Conservation (phyloP, 1,284 basidiomycete genomes). For the Somion occarium region DNA sequence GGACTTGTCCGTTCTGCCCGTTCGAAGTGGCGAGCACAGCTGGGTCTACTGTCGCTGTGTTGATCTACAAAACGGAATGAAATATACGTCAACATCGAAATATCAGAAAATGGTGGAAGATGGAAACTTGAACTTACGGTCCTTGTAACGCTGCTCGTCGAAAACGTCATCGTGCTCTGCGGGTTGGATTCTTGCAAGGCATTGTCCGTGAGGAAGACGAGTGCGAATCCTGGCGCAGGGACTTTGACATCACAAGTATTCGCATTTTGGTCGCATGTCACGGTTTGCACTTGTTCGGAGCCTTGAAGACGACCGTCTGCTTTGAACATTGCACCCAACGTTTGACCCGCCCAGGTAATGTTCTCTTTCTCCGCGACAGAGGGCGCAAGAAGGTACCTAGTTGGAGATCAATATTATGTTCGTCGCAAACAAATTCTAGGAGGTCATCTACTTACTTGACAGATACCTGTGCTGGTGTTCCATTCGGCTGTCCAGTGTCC, state of each 20-base stretch:
- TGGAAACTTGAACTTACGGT: conserved; percentile 18
- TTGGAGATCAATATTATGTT: conserved; percentile 9
- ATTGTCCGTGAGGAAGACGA: conserved; percentile 61
- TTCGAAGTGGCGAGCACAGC: conserved; percentile 44
- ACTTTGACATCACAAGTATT: conserved; percentile 58
- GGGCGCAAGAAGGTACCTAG: conserved; percentile 34
- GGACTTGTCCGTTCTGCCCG: conserved; percentile 38
- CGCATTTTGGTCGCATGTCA: conserved; percentile 45
- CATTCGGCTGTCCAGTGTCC: conserved; percentile 15
- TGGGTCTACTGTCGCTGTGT: conserved; percentile 33
- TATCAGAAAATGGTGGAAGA: not conserved
- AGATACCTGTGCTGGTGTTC: conserved; percentile 20
- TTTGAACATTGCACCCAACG: conserved; percentile 55
- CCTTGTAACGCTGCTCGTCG: conserved; percentile 49
- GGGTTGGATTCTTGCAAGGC: conserved; percentile 37
- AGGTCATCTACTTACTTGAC: conserved; percentile 19
- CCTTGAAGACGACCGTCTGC: conserved; percentile 65
- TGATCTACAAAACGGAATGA: conserved; percentile 18
- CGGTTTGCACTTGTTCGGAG: conserved; percentile 42
- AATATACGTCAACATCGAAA: not conserved
- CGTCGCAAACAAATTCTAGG: not conserved
- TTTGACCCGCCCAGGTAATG: conserved; percentile 57
- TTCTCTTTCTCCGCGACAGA: conserved; percentile 40
- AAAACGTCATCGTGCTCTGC: conserved; percentile 42
- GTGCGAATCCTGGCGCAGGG: conserved; percentile 64